Conservation (phyloP, 2,329 filamentous ascomycete genomes). For the Sphaerulina vaccinii region DNA sequence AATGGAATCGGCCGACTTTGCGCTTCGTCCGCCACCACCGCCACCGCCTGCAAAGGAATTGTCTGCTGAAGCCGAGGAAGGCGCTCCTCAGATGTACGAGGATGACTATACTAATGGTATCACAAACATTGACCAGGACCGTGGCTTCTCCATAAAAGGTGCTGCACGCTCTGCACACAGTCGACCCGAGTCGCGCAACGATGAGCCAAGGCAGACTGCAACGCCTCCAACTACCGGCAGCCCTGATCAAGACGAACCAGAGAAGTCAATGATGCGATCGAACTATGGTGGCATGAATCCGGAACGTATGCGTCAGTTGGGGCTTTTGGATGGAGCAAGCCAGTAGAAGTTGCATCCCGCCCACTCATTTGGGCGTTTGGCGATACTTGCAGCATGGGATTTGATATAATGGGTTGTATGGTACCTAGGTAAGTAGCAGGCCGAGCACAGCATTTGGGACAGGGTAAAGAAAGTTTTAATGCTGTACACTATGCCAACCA, state of each 20-base stretch:
- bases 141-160: conserved; percentile 32
- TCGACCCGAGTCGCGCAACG: conserved; percentile 21
- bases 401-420: neutral
- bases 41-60: conserved; percentile 38
- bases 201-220: conserved; percentile 46
- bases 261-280: conserved; percentile 28
- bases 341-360: conserved; percentile 14
- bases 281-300: conserved; percentile 38
- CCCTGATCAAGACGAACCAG: conserved; percentile 35
- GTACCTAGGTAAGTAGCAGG: neutral
- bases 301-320: conserved; percentile 38
- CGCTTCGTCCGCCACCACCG: conserved; percentile 43
- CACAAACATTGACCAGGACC: conserved; percentile 22
- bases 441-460: conserved; percentile 11
- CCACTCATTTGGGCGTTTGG: conserved; percentile 6
- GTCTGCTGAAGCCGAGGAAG: conserved; percentile 15
- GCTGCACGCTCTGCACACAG: conserved; percentile 26
- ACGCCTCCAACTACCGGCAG: conserved; percentile 44
- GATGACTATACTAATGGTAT: conserved; percentile 16
- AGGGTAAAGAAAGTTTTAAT: conserved; percentile 12
- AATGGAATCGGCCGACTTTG: conserved; percentile 30
- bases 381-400: conserved; percentile 1
- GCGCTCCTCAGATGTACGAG: conserved; percentile 13
- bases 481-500: conserved; percentile 24
- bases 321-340: conserved; percentile 29